Base-by-base conservation (phyloP, 2,329 filamentous ascomycete genomes). In the Teratosphaeria gauchensis region DNA sequence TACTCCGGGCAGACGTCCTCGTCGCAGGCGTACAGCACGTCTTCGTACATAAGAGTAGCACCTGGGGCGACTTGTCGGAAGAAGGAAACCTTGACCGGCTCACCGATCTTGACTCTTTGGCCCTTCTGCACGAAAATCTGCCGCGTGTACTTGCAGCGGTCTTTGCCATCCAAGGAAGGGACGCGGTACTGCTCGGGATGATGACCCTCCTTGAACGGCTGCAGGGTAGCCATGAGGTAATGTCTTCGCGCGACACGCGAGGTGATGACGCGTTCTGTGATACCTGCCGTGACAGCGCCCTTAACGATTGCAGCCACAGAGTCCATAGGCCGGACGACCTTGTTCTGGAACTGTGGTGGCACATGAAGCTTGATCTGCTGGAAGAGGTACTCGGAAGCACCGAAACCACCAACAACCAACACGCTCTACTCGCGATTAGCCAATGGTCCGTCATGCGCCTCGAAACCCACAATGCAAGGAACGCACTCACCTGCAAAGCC, bases 101-200 rank as follows among this genome's bases (percentile, higher is more conserved):
- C 94, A 68, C 94, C 94, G 74, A 96, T 97, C 86, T 97, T 97
- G 76, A 99, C 92, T 74, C 95, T 88, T 75, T 99, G 94, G 16
- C 94, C 94, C 78, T 96, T 97, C 71, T 96, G 94, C 64, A 99
- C 92, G 68, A 97, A 99, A 58, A 99, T 97, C 73, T 99, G 94
- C 57, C 94, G 82, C 1, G 94, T 97, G 73, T 97, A 97, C 78
- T 97, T 97, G 87, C 94, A 99, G 61, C 94, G 85, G 71, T 99
- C 94, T 75, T 96, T 96, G 70, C 94, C 94, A 68, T 99, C 94
- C 58, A 99, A 82, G 62, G 90, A 95, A 19, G 94, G 94, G 28
- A 97, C 94, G 72, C 94, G 91, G 79, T 97, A 99, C 56, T 95
- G 92, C 75, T 99, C 94, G 11, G 94, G 94, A 73, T 99, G 94